These are phyloP conservation scores for Rhazya stricta DNA, from an alignment of 257 asterid genomes.

Conservation along the genomic window DNA sequence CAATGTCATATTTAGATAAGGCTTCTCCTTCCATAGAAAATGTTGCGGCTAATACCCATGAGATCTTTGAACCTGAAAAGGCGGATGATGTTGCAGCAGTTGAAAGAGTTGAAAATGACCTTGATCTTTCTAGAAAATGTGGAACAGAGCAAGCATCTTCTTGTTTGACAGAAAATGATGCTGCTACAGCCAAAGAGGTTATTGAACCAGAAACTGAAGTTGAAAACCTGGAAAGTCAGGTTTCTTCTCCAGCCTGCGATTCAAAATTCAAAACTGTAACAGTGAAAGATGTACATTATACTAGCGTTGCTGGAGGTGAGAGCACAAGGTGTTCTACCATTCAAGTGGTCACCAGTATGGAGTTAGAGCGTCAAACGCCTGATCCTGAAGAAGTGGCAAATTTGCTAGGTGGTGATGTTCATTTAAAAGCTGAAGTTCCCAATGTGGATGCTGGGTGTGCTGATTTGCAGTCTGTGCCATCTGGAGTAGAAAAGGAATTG, in stretches of 20 bases:
- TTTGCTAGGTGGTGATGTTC: not conserved
- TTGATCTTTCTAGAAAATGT: not conserved
- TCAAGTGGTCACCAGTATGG: not conserved
- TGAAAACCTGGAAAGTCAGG: not conserved
- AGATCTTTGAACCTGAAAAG: not conserved
- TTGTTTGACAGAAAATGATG: not conserved
- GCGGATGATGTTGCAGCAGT: not conserved
- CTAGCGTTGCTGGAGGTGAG: not conserved
- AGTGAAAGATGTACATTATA: not conserved
- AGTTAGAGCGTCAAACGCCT: slow-evolving; percentile 6
- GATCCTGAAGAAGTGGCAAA: not conserved
- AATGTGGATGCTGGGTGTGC: slow-evolving; percentile 16
- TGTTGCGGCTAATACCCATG: slow-evolving; percentile 1
- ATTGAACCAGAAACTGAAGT: not conserved
- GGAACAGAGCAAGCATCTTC: slow-evolving; percentile 4
- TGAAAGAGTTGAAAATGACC: slow-evolving; percentile 3
- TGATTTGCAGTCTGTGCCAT: slow-evolving; percentile 23
- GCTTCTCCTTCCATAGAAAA: not conserved
- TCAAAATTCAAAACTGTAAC: not conserved
- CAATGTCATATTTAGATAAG: too few relatives aligned
- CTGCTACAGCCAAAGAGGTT: not conserved
- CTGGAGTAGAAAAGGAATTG: slow-evolving; percentile 34
- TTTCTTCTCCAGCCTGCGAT: slow-evolving; percentile 5
- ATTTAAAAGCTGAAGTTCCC: slow-evolving; percentile 9
- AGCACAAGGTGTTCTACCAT: not conserved